Evolutionary conservation across 1,139 yeast species (phyloP), one percentile per base, ranked within the genome.

Genomic region (Lodderomyces beijingensis): DNA sequence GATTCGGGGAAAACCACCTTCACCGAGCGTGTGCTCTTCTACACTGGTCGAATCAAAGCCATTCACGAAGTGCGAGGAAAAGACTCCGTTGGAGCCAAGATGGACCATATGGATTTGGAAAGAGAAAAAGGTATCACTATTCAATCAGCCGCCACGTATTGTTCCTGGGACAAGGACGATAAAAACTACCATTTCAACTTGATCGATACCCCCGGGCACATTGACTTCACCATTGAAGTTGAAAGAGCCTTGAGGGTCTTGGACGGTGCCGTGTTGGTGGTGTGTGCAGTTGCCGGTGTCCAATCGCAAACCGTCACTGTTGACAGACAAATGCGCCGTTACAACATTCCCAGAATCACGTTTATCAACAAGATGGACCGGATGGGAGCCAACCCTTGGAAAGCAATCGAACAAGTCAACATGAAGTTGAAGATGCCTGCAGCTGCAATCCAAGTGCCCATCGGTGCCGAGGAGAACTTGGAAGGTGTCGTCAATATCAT

Each of bases 271-370:
- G 97, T 91, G 32, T 72, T 91, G 43, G 97, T 91, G 35, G 96
- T 91, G 15, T 91, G 98, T 73, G 97, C 98, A 11, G 98, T 91
- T 36, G 78, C 94, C 20, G 98, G 98, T 53, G 98, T 91, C 32
- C 98, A 91, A 64, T 87, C 96, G 5, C 98, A 91, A 64, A 91
- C 98, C 12, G 96, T 91, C 40, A 91, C 98, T 31, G 98, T 91
- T 33, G 98, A 91, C 60, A 81, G 98, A 58, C 98, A 91, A 67
- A 93, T 93, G 98, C 80, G 96, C 51, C 81, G 98, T 57, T 93
- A 91, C 62, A 88, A 91, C 56, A 95, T 91, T 52, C 98, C 98
- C 37, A 78, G 98, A 57, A 74, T 93, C 37, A 91, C 98, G 9
- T 93, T 91, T 51, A 84, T 91, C 59, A 91, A 91, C 66, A 91